Base-by-base conservation (phyloP, 2,329 filamentous ascomycete species). In the Aspergillus fructus region DNA sequence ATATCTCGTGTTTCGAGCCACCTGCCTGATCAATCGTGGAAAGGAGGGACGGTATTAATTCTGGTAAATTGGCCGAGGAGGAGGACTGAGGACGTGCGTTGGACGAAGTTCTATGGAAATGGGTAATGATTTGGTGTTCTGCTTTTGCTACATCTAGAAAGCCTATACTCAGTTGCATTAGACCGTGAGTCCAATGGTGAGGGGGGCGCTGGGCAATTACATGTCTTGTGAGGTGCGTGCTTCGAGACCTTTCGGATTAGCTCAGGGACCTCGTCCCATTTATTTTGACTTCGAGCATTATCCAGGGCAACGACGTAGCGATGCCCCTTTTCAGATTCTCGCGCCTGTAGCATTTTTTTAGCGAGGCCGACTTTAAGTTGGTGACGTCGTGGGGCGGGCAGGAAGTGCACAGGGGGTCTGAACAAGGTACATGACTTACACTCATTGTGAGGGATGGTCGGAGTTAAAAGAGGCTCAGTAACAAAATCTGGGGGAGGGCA, bases 191-290 rank as follows among this genome's bases (percentile, higher is more conserved):
- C 46, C 64, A 64, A 55, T 30, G n/a, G 13, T 41, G n/a, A 50
- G 52, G 40, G 40, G 55, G 51, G 57, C 59, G 61, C 55, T 49
- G 55, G 58, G 51, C 47, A 55, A 46, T 71, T 88, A 97, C 93
- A 96, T 76, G 85, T 85, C 74, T 90, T 85, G 60, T 90, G 85
- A 41, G 92, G 89, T 66, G 92, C 90, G 83, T 99, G 93, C 76
- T 99, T 97, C 70, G 89, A 89, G 69, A 97, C 84, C 77, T 99
- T 99, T 73, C 93, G 87, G 68, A 94, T 88, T 62, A 96, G 83
- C 78, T 97, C 93, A 24, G 91, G 90, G 30, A 97, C 84, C 30
- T 90, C 86, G 64, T 86, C 82, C 94, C 94, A 99, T 73, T 87
- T 88, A 52, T 89, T 92, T 68, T 93, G 87, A 75, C 91, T 96